Evolutionary conservation across 202 grass and related monocot genomes (phyloP), one percentile per base, ranked within the genome.

Genomic region (Zoysia matrella): DNA sequence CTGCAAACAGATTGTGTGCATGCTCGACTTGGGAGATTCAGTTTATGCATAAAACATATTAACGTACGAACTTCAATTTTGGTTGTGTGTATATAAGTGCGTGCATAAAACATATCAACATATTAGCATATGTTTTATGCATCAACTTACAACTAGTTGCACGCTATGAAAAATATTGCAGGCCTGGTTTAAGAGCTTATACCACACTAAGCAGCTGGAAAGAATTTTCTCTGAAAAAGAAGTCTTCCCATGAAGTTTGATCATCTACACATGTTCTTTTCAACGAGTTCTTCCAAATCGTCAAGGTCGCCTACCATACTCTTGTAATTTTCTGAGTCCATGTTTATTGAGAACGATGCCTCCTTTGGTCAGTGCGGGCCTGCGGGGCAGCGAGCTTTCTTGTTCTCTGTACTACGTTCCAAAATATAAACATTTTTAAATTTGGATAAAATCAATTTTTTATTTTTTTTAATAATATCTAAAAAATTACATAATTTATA

Each of bases 211-310:
- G 11, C 13, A 14, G 9, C 45, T 63, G 36, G 30, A 36, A 36
- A 36, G 30, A 36, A 2, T 44, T 40, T 3, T 6, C 45, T 48
- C 1, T 8, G 2, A n/a, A 22, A 74, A 1, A 78, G 80, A 70
- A 44, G 65, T 75, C 18, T 7, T 80, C 42, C 62, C 18, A 62
- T 16, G 6, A 84, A 80, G n/a, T 76, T 44, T 65, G 71, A 3
- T 78, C 73, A 63, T 75, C 69, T 62, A 30, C 57, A 11, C 52
- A 47, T 75, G 61, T 80, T 74, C 46, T 74, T 88, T 78, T 72
- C 67, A 3, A 47, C 47, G 55, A 6, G 53, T 22, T 69, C 1
- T 76, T 69, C 40, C 55, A 39, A 43, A 55, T 64, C 64, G 55
- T 55, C 42, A 14, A 12, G 40, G 50, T 15, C 62, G 61, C 15